Evolutionary conservation across 106 monocot genomes (phyloP).

Genomic region (Allium fistulosum): DNA sequence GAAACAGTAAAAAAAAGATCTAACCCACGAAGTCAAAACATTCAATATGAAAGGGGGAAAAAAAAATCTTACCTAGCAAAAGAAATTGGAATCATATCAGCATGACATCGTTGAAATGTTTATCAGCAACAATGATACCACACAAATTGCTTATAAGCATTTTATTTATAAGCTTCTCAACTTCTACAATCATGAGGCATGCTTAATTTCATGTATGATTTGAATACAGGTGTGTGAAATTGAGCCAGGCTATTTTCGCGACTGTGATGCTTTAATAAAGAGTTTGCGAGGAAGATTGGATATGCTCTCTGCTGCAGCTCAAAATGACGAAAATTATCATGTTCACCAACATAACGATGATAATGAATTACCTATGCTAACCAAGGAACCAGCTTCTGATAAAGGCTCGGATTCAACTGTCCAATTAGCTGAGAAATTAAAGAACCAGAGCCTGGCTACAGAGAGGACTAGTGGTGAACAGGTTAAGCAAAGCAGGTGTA

Average conservation of each 20-base stretch:
- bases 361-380: slow-evolving; percentile 31
- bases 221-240: slow-evolving; percentile 71
- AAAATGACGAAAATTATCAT: slow-evolving; percentile 49
- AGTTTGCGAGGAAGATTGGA: slow-evolving; percentile 78
- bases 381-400: slow-evolving; percentile 19
- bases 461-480: slow-evolving; percentile 25
- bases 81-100: too few relatives aligned
- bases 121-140: too few relatives aligned
- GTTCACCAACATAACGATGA: slow-evolving; percentile 42
- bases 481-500: slow-evolving; percentile 64
- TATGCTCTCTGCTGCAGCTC: slow-evolving; percentile 73
- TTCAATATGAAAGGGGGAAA: too few relatives aligned
- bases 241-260: slow-evolving; percentile 70
- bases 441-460: slow-evolving; percentile 32
- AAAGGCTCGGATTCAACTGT: slow-evolving; percentile 23
- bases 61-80: too few relatives aligned
- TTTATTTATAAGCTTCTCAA: neutral
- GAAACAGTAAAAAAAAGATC: too few relatives aligned
- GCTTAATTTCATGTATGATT: neutral
- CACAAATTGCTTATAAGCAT: too few relatives aligned
- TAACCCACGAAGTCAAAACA: too few relatives aligned
- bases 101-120: too few relatives aligned
- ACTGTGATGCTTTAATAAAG: slow-evolving; percentile 72
- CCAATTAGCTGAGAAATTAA: slow-evolving; percentile 29
- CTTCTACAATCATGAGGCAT: too few relatives aligned